phyloP scores from a whole-genome alignment of 148 eudicot species.

The Rhododendron williamsianum region DNA sequence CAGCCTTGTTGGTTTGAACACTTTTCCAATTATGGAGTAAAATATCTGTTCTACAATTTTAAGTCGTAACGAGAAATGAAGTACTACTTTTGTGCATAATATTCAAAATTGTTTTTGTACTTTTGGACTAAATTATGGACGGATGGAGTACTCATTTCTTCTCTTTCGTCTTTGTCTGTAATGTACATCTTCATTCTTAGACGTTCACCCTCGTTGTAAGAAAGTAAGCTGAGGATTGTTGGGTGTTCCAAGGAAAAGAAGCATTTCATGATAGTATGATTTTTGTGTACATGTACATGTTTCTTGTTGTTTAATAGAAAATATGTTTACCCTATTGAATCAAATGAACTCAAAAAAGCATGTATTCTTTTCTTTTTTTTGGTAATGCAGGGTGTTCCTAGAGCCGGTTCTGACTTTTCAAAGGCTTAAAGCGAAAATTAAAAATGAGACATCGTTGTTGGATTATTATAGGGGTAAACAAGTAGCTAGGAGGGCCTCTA shows the following conservation, averaged over 20 bases:
- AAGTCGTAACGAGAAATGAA: neutral
- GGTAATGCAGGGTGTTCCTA: no score
- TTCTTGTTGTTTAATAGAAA: neutral
- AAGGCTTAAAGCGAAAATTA: no score
- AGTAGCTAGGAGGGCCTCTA: no score
- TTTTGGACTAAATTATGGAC: no score
- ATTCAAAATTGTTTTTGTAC: neutral
- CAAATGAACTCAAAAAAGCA: neutral
- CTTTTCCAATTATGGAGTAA: neutral
- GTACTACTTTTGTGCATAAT: neutral
- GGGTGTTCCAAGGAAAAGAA: neutral
- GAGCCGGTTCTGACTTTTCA: no score
- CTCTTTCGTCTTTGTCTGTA: no score
- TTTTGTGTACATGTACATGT: neutral
- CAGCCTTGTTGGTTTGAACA: conserved; percentile 5
- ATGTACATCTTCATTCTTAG: no score
- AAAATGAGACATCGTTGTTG: no score
- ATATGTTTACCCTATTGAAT: neutral
- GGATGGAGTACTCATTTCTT: no score
- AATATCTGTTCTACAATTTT: no score
- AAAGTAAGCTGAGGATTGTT: neutral
- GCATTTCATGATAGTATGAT: neutral
- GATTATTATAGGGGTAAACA: no score
- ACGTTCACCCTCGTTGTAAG: neutral
- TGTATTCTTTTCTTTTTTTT: no score